phyloP scores from a whole-genome alignment of 257 asterid species.

The Coffea eugenioides region DNA sequence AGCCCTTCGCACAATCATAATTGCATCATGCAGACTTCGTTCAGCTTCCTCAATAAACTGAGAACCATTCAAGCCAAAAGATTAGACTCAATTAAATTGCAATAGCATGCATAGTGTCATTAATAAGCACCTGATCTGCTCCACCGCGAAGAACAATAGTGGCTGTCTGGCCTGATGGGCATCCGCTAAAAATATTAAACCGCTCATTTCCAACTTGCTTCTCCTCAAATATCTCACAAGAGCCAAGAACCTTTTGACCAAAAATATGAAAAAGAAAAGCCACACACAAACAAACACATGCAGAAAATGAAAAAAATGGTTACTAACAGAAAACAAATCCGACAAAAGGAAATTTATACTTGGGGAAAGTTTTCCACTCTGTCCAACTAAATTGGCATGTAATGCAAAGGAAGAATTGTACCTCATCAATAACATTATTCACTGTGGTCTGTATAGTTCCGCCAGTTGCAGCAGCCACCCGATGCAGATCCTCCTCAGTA shows the following conservation, averaged over 20 bases:
- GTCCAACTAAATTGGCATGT: not conserved
- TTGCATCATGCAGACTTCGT: constrained; percentile 40
- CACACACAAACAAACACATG: not conserved
- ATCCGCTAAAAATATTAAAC: constrained; percentile 87
- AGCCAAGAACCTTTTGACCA: constrained; percentile 64
- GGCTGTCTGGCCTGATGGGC: constrained; percentile 85
- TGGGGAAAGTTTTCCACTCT: not conserved
- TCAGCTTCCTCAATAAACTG: constrained; percentile 48
- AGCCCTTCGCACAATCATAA: constrained; percentile 66
- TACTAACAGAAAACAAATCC: not conserved
- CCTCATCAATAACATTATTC: constrained; percentile 85
- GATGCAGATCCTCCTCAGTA: constrained; percentile 75
- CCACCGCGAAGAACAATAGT: constrained; percentile 97
- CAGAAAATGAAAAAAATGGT: not conserved
- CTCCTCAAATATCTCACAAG: constrained; percentile 84
- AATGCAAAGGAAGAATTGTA: constrained; percentile 22
- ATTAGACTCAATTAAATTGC: constrained; percentile 14
- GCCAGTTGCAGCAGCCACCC: constrained; percentile 92
- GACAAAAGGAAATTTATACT: not conserved
- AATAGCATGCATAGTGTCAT: not conserved
- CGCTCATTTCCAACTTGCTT: constrained; percentile 96
- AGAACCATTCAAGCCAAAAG: constrained; percentile 21
- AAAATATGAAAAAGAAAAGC: not conserved
- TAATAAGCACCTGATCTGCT: constrained; percentile 78
- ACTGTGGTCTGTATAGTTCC: constrained; percentile 92